Evolutionary conservation across 768 basidiomycete genomes (phyloP), one percentile per base, ranked within the genome.

Genomic region (Auriculariales sp.): DNA sequence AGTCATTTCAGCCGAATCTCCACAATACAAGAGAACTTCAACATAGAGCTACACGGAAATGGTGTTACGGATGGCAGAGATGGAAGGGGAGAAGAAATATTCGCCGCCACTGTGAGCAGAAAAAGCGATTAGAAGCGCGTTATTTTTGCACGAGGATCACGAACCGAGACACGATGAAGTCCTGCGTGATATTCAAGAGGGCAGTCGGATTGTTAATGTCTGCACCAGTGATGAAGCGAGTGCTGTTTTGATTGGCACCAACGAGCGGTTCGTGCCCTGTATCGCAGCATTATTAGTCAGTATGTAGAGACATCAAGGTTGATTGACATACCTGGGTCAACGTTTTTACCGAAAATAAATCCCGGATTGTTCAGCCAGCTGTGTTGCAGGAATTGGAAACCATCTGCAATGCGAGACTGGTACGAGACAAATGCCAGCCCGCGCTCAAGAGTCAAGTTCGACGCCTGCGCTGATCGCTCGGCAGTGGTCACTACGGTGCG

Each of bases 41-140:
- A n/a, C n/a, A n/a, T n/a, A n/a, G n/a, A n/a, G n/a, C n/a, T 44
- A 44, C 5, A 24, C 39, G 10, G 39, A 19, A 6, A 44, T 22
- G 22, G 27, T 25, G 19, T 19, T 62, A 59, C 65, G 68, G 58
- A 77, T 61, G 7, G 66, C 70, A 29, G 68, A 68, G 48, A 75
- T 58, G 19, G 72, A 71, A 1, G 74, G 75, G 3, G 68, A 61
- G 59, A 75, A 75, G 59, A 75, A 75, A 56, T 74, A 75, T 54
- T 73, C 75, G 49, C 75, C 73, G 33, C 75, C 71, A 22, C 69
- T 66, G 35, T 74, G 64, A 29, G 67, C 56, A 44, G 76, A 63
- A 52, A 70, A 73, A 27, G 62, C 51, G 5, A 48, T 51, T 1
- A 55, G 53, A 15, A 64, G 42, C 0, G 56, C 31, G 15, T n/a